These are phyloP conservation scores for Lasiodiplodia citricola DNA, from an alignment of 2,329 filamentous ascomycete species.

Conservation along the genomic window DNA sequence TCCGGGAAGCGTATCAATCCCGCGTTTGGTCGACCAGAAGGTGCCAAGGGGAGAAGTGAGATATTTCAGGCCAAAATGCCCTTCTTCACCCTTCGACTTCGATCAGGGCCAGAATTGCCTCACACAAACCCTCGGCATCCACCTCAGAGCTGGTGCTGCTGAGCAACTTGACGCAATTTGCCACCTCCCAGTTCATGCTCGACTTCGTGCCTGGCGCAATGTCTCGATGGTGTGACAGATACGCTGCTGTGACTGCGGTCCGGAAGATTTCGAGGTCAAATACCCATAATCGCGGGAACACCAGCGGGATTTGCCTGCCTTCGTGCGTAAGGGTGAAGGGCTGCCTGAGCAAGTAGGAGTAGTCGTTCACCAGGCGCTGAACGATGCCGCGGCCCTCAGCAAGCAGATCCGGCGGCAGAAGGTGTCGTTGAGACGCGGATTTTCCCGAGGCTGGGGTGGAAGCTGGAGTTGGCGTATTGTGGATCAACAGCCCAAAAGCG, in stretches of 20 bases:
- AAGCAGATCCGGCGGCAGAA: slow-evolving; percentile 3
- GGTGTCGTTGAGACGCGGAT: not conserved
- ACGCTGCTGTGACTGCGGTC: slow-evolving; percentile 17
- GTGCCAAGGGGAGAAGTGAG: no score
- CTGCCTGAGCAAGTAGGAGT: slow-evolving; percentile 17
- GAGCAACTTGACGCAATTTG: slow-evolving; percentile 23
- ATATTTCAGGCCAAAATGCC: no score
- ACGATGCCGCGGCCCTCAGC: slow-evolving; percentile 22
- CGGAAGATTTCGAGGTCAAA: slow-evolving; percentile 24
- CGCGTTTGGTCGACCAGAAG: no score
- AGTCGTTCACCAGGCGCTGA: not conserved
- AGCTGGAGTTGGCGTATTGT: not conserved
- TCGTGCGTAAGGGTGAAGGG: slow-evolving; percentile 16
- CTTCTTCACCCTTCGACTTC: not conserved
- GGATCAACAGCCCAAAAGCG: slow-evolving; percentile 16
- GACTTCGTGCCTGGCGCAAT: not conserved
- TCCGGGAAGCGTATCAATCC: no score
- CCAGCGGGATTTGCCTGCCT: slow-evolving; percentile 9
- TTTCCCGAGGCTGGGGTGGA: not conserved
- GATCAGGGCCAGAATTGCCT: slow-evolving; percentile 13
- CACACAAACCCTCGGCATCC: slow-evolving; percentile 18
- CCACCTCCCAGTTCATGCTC: slow-evolving; percentile 23
- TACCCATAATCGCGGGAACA: slow-evolving; percentile 16
- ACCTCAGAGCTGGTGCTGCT: slow-evolving; percentile 22
- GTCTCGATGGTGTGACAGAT: slow-evolving; percentile 8